Evolutionary conservation across 495 filamentous ascomycete species (phyloP).

Genomic region (Lichina pygmaea): DNA sequence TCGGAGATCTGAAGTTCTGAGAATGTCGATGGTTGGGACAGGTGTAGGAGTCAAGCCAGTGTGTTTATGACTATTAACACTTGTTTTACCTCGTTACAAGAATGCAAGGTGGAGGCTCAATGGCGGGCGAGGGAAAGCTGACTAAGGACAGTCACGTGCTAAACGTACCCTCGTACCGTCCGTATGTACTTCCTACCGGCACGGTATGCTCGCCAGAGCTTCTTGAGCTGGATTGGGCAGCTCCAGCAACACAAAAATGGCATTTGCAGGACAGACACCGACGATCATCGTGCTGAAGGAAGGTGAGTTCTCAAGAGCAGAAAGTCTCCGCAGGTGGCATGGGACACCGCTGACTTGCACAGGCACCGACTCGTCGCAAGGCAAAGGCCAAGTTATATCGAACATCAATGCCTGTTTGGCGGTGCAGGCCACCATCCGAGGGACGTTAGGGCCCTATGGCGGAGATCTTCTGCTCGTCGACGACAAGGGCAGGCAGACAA

Average conservation of each 20-base stretch:
- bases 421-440: conserved; percentile 88
- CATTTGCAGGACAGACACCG: conserved; percentile 92
- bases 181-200: too few species aligned
- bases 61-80: too few species aligned
- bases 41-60: too few species aligned
- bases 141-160: too few species aligned
- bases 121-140: too few species aligned
- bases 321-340: conserved; percentile 3
- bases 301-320: conserved; percentile 32
- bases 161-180: too few species aligned
- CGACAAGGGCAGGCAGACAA: conserved; percentile 81
- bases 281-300: conserved; percentile 98
- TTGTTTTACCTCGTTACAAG: too few species aligned
- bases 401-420: conserved; percentile 97
- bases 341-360: conserved; percentile 3
- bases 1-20: too few species aligned
- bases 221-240: too few species aligned
- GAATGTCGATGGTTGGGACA: too few species aligned
- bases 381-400: conserved; percentile 87
- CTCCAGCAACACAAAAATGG: conserved; percentile 25
- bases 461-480: conserved; percentile 91
- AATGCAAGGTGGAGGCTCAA: too few species aligned
- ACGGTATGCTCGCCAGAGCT: too few species aligned
- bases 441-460: conserved; percentile 90
- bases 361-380: conserved; percentile 95